Percentiles rank a stretch among this genome's conserved stretches.
Conservation (phyloP, 495 filamentous ascomycete species). For the Pyronema omphalodes region DNA sequence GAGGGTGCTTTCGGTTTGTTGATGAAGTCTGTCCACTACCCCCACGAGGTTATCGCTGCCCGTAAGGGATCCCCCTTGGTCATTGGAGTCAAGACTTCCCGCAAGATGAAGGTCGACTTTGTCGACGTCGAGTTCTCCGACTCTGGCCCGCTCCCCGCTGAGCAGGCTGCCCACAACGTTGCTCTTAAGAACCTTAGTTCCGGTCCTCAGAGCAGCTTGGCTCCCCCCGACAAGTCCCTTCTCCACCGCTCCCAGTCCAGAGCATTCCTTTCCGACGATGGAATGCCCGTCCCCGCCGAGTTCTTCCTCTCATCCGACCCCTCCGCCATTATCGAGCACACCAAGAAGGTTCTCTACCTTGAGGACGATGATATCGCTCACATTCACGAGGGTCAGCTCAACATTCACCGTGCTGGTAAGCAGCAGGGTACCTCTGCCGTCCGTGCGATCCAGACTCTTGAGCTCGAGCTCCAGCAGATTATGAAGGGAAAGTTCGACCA, state of each 20-base stretch:
- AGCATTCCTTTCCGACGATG: slow-evolving; percentile 95
- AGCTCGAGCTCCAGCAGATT: slow-evolving; percentile 97
- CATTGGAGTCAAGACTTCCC: slow-evolving; percentile 82
- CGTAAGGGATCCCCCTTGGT: slow-evolving; percentile 95
- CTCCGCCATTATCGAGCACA: slow-evolving; percentile 96
- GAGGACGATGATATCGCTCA: slow-evolving; percentile 99
- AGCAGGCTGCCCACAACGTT: slow-evolving; percentile 89
- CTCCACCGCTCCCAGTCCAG: slow-evolving; percentile 95
- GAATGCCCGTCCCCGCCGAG: slow-evolving; percentile 90
- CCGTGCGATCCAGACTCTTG: slow-evolving; percentile 90
- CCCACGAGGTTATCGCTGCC: slow-evolving; percentile 92
- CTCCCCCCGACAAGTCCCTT: slow-evolving; percentile 85
- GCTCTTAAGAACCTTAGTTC: slow-evolving; percentile 57
- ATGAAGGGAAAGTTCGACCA: slow-evolving; percentile 99
- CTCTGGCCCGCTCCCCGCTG: slow-evolving; percentile 70
- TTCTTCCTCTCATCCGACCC: slow-evolving; percentile 98
- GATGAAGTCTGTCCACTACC: slow-evolving; percentile 95
- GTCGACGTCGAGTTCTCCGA: slow-evolving; percentile 95
- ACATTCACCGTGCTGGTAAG: slow-evolving; percentile 95
- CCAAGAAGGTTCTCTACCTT: slow-evolving; percentile 98
- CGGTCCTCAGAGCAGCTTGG: slow-evolving; percentile 58
- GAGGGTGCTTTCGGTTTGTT: slow-evolving; percentile 93
- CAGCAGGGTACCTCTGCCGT: slow-evolving; percentile 92
- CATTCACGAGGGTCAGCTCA: slow-evolving; percentile 94
- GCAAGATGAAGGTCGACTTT: slow-evolving; percentile 99